Evolutionary conservation across 73 alveolate species (phyloP), one percentile per base, ranked within the genome.

Genomic region (Uronychia binucleata): DNA sequence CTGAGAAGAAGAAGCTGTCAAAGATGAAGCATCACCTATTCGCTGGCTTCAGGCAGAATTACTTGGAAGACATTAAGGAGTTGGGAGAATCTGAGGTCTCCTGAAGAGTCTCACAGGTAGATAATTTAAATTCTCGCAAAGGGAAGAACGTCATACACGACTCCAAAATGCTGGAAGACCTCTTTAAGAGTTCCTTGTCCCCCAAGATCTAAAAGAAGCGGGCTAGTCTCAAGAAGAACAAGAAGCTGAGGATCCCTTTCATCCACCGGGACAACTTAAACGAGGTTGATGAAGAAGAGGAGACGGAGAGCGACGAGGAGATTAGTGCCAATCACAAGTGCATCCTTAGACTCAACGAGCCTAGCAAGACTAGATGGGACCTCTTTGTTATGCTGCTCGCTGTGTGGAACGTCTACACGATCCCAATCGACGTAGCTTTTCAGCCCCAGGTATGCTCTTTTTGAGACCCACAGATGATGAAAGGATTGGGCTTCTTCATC

Each of bases 301-400:
- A 46, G 5, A 11, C 67, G 5, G 67, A 46, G 19, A 46, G n/a
- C 5, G 67, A 46, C 5, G 59, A n/a, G 26, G 1, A 29, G 75
- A 75, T 19, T 8, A 75, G 14, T 30, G 19, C 13, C 13, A 27
- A 13, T 26, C n/a, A 0, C 13, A 28, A 67, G n/a, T 76, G 95
- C 59, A 33, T 86, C 33, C 31, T 92, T 35, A 83, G 91, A 35
- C 88, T 90, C 59, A 89, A 92, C 77, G 88, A 85, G 31, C 93
- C 90, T 29, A 82, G 33, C 26, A 78, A 79, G 30, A 84, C 77
- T 27, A 78, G 75, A 78, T 78, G 74, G 77, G 84, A 78, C 33
- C 8, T 78, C 1, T 78, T 78, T 34, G 75, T 78, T 11, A 78
- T 78, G 84, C 57, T 78, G 76, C 84, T 78, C 5, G 84, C 84